phyloP scores from a whole-genome alignment of 495 filamentous ascomycete genomes.

The Trichoderma reesei region DNA sequence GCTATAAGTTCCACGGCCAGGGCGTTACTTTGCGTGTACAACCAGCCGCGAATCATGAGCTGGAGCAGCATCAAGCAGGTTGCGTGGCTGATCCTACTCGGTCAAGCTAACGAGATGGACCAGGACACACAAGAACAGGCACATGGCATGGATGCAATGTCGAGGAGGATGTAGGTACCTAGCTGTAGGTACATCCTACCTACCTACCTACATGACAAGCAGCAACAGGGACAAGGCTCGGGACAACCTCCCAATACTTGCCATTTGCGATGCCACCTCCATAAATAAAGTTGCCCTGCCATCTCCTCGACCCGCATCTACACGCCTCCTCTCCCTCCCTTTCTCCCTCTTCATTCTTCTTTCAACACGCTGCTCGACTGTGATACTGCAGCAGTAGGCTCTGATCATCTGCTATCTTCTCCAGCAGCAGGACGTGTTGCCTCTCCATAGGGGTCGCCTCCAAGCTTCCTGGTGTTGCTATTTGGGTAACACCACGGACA shows the following conservation, averaged over 20 bases:
- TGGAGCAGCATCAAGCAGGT: not conserved
- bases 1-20: not conserved
- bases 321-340: not conserved
- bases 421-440: not conserved
- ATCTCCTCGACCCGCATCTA: not conserved
- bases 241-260: not conserved
- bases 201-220: no score
- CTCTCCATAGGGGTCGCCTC: not conserved
- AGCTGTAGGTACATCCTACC: no score
- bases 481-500: not conserved
- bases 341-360: not conserved
- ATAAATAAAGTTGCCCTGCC: conserved; percentile 2
- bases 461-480: not conserved
- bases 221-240: not conserved
- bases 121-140: not conserved
- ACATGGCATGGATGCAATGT: conserved; percentile 6
- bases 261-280: not conserved
- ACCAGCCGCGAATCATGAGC: not conserved
- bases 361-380: not conserved
- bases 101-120: not conserved
- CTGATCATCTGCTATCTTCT: not conserved
- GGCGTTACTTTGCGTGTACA: not conserved
- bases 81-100: not conserved
- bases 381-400: not conserved
- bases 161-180: not conserved